Evolutionary conservation across 768 basidiomycete genomes (phyloP), one percentile per base, ranked within the genome.

Genomic region (Trametes sanguinea): DNA sequence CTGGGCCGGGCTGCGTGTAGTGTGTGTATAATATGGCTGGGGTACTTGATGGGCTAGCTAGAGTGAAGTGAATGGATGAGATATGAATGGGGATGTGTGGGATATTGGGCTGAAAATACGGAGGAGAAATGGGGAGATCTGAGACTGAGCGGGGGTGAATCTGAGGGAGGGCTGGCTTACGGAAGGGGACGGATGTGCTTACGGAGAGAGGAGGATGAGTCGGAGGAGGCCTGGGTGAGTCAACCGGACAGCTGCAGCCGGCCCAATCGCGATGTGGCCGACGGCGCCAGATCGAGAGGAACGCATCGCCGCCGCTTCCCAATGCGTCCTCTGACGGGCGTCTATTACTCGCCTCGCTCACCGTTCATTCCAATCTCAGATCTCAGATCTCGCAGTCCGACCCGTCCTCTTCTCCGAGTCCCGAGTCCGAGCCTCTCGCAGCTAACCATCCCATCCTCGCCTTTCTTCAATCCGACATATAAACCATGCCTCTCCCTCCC

Each of bases 341-440:
- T 33, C 54, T 62, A 37, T 48, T 13, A 47, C 47, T 47, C 64
- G 44, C 43, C 64, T 29, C 45, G 54, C 52, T 61, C 62, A 46
- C 22, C 22, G 27, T 64, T 35, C 61, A 60, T 50, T 61, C 57
- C 61, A 60, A 62, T 62, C 64, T 62, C 32, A 55, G 60, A 65
- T 67, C 63, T 60, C 35, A 64, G 61, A 66, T 68, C 64, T 50
- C 48, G 22, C 39, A 29, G 13, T 56, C 39, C 57, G 52, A 51
- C 47, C 46, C 55, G 32, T n/a, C 50, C 39, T 37, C 48, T n/a
- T 45, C 39, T 37, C 48, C 29, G 50, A 61, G 60, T 33, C 57
- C 61, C 4, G 7, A 33, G 7, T 54, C 29, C 9, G 7, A 35
- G 44, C 11, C 55, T 22, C 42, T 43, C 57, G 14, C 29, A 30